Evolutionary conservation across 2,329 filamentous ascomycete species (phyloP).

Genomic region (Zarea fungicola): DNA sequence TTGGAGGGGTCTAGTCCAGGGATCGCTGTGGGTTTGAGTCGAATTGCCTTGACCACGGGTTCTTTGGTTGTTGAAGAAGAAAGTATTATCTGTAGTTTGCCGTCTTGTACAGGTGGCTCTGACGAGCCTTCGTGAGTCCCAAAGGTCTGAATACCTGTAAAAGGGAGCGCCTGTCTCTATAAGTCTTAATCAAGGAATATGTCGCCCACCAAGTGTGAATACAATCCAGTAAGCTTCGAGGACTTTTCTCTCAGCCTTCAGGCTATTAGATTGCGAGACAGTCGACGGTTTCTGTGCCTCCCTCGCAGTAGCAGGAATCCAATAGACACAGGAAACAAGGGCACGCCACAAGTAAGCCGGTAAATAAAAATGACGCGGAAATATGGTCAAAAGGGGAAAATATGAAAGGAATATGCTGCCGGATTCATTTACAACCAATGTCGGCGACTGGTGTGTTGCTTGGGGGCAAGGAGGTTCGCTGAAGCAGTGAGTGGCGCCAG

Average conservation of each 20-base stretch:
- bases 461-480: too few species aligned
- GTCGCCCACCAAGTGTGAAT: neutral
- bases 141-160: neutral
- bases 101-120: neutral
- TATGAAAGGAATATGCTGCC: neutral
- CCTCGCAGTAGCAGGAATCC: neutral
- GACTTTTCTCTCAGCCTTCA: neutral
- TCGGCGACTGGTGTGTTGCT: neutral
- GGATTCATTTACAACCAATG: neutral
- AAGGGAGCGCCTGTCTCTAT: neutral
- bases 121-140: neutral
- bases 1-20: slow-evolving; percentile 3
- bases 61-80: neutral
- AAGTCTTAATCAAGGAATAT: neutral
- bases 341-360: neutral
- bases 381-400: neutral
- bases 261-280: neutral
- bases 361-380: neutral
- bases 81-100: neutral
- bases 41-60: neutral
- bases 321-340: neutral
- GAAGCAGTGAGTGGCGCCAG: neutral
- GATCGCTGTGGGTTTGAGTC: slow-evolving; percentile 7
- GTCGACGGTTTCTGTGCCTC: neutral
- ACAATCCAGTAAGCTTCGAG: neutral